Evolutionary conservation across 805 yeast species (phyloP), one percentile per base, ranked within the genome.

Genomic region (Yamadazyma philogaea): DNA sequence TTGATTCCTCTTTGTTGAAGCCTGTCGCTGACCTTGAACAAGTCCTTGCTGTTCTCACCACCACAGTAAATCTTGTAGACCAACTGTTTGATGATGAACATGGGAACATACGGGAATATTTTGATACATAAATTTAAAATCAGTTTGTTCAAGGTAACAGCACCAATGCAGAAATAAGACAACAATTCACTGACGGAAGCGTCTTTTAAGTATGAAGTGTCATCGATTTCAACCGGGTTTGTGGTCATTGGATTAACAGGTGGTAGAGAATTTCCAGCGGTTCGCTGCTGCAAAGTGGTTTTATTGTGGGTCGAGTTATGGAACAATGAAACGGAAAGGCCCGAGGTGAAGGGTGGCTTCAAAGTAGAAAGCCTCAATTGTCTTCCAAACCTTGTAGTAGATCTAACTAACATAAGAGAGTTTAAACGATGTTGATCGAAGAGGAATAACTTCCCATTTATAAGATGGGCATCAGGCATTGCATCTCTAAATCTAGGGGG

Each of bases 1-100:
- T 86, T 79, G 56, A 89, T 85, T 7, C 96, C 95, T 47, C 95
- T 74, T 39, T 74, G 61, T 42, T 79, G 71, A 51, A 90, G 72
- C 45, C 79, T 70, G 42, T 72, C 66, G 40, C 95, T 96, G 3
- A 96, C 84, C 42, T 70, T 60, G 41, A 78, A 70, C 11, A 90
- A 93, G 50, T 89, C 85, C 8, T 64, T 63, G 42, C 83, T 74
- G 46, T 77, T 79, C 54, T 86, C 91, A 44, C 98, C 98, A 30
- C 98, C 98, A 59, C 95, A 84, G 66, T 91, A 90, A 47, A 87
- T 74, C 46, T 84, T 84, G 60, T 86, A 89, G 14, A 90, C 87
- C 48, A 88, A 71, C 31, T 78, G 64, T 63, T 81, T 86, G 48
- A 90, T 75, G 32, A 88, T 40, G 47, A 78, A 72, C 51, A 84